Percentiles rank a stretch among this genome's conserved stretches.
Conservation (phyloP, 2,329 filamentous ascomycete genomes). For the Cladosporium halotolerans region DNA sequence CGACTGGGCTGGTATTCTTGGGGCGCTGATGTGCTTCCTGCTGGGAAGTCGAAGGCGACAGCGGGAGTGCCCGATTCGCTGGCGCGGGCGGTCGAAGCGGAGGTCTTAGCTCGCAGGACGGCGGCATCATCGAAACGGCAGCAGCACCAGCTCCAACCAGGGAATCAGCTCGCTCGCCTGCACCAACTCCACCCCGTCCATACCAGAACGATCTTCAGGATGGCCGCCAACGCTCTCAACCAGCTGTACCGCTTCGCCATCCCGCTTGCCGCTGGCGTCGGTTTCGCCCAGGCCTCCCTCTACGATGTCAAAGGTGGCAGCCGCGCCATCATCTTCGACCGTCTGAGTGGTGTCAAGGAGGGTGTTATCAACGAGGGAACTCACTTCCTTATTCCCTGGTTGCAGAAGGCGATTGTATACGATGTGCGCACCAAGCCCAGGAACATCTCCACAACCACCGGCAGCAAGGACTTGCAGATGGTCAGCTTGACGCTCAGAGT, state of each 20-base stretch:
- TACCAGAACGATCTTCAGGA: slow-evolving; percentile 13
- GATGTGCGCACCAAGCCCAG: slow-evolving; percentile 96
- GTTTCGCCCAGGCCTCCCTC: slow-evolving; percentile 68
- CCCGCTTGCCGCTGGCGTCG: slow-evolving; percentile 63
- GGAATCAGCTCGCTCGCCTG: background rate
- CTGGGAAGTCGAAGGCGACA: slow-evolving; percentile 1
- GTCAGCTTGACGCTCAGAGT: slow-evolving; percentile 96
- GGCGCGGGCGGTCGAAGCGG: background rate
- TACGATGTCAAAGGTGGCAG: slow-evolving; percentile 97
- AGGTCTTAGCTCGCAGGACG: slow-evolving; percentile 4
- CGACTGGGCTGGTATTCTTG: background rate
- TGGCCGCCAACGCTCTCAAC: slow-evolving; percentile 48
- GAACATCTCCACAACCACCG: slow-evolving; percentile 95
- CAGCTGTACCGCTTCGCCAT: slow-evolving; percentile 63
- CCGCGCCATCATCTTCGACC: slow-evolving; percentile 96
- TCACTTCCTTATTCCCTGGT: slow-evolving; percentile 91
- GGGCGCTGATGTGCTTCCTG: background rate
- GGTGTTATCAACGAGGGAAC: slow-evolving; percentile 90
- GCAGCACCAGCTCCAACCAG: background rate
- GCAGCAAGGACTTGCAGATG: slow-evolving; percentile 99
- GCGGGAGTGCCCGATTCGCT: background rate
- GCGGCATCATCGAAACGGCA: slow-evolving; percentile 13
- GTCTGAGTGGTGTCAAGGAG: slow-evolving; percentile 86
- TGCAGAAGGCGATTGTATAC: slow-evolving; percentile 90
- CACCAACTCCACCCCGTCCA: background rate